These are phyloP conservation scores for Solanum appendiculatum DNA, from an alignment of 257 asterid species.

Conservation along the genomic window DNA sequence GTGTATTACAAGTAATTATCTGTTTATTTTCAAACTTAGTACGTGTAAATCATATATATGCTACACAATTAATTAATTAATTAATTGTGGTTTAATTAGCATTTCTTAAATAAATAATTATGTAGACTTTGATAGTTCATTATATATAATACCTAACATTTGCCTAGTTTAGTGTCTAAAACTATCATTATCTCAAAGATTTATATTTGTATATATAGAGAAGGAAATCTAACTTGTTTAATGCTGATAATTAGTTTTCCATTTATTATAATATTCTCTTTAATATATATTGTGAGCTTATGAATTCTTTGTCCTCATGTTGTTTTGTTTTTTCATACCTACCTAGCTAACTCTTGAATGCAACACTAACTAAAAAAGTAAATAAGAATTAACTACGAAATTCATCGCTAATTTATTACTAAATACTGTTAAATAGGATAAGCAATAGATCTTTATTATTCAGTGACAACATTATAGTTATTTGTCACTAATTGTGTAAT, in stretches of 20 bases:
- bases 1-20: slow-evolving; percentile 2
- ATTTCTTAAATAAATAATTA: not conserved
- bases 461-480: not conserved
- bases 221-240: not conserved
- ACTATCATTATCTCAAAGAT: slow-evolving; percentile 9
- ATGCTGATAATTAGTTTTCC: not conserved
- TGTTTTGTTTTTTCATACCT: not conserved
- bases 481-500: not conserved
- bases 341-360: not conserved
- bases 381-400: not conserved
- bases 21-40: not conserved
- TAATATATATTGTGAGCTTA: not conserved
- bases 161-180: not conserved
- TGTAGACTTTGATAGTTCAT: not conserved
- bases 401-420: not conserved
- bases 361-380: not conserved
- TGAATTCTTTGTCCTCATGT: not conserved
- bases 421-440: not conserved
- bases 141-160: not conserved
- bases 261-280: not conserved
- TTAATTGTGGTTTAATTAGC: not conserved
- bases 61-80: not conserved
- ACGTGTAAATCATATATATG: not conserved
- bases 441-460: not conserved
- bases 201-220: not conserved